A percentile compares a stretch with the other conserved stretches of the same genome.
Evolutionary conservation across 2,329 filamentous ascomycete species (phyloP).

Genomic region (Aspergillus piperis): DNA sequence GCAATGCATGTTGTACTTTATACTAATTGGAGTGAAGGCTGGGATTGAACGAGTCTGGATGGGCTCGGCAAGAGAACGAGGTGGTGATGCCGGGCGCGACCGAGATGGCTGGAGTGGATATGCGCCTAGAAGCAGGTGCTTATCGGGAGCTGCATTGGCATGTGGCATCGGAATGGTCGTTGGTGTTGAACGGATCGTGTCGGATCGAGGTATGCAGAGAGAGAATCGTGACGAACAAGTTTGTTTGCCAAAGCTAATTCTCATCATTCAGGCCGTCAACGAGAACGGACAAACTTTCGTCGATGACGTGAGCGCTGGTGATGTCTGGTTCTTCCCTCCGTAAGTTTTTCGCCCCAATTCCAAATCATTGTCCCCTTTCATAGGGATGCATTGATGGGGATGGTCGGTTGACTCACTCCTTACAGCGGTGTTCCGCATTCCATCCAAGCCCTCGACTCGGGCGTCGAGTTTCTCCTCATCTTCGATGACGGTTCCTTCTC

Average conservation of each 20-base stretch:
- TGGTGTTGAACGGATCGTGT: conserved; percentile 43
- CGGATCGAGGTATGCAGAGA: conserved; percentile 33
- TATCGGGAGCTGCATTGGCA: conserved; percentile 65
- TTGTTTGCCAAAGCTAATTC: too few species aligned
- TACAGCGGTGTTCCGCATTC: conserved; percentile 69
- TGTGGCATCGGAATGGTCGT: conserved; percentile 41
- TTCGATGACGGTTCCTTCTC: conserved; percentile 63
- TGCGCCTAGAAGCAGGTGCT: conserved; percentile 58
- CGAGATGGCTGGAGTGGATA: conserved; percentile 60
- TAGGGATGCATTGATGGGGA: not conserved
- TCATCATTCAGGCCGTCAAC: conserved; percentile 31
- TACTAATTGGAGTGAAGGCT: conserved; percentile 25
- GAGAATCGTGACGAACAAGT: not conserved
- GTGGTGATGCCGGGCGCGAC: conserved; percentile 53
- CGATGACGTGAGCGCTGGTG: conserved; percentile 73
- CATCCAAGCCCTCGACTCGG: conserved; percentile 71
- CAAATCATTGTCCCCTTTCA: too few species aligned
- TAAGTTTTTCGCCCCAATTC: conserved; percentile 9
- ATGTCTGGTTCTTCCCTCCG: conserved; percentile 79
- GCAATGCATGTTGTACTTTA: not conserved
- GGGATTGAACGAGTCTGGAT: conserved; percentile 53
- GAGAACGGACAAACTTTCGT: conserved; percentile 72
- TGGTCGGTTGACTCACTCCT: not conserved
- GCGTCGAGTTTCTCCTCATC: conserved; percentile 64
- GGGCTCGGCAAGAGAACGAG: conserved; percentile 57